phyloP scores from a whole-genome alignment of 305 asterid genomes.

The Vinca major region DNA sequence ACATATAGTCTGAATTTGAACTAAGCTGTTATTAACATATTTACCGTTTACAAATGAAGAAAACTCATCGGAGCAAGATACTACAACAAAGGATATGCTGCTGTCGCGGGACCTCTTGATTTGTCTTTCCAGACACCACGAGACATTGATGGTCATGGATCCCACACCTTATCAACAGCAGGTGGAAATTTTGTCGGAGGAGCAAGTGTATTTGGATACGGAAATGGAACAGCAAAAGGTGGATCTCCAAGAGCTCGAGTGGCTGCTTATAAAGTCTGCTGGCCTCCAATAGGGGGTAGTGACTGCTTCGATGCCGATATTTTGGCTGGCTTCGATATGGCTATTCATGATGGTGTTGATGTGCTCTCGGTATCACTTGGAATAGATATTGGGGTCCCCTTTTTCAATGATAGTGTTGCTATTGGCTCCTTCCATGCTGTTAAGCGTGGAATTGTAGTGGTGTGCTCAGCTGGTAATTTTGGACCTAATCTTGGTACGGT shows the following conservation, averaged over 20 bases:
- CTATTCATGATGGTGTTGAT: constrained; percentile 85
- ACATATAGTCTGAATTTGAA: not conserved
- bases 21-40: not conserved
- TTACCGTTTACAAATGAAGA: constrained; percentile 24
- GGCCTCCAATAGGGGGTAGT: constrained; percentile 54
- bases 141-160: constrained; percentile 79
- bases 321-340: constrained; percentile 69
- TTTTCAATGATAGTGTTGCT: constrained; percentile 63
- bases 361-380: constrained; percentile 88
- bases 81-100: constrained; percentile 71
- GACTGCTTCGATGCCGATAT: constrained; percentile 90
- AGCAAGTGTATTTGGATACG: constrained; percentile 63
- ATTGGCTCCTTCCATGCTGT: constrained; percentile 89
- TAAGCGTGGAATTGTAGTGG: constrained; percentile 57
- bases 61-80: constrained; percentile 91
- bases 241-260: constrained; percentile 90
- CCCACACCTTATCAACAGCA: constrained; percentile 93
- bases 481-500: constrained; percentile 61
- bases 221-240: constrained; percentile 92
- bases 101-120: constrained; percentile 57
- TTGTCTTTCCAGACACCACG: constrained; percentile 53
- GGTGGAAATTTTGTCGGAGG: constrained; percentile 67
- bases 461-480: constrained; percentile 89
- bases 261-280: constrained; percentile 91
- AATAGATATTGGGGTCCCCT: constrained; percentile 40